Conservation (phyloP, 257 asterid genomes). For the Solanum lignicaule region DNA sequence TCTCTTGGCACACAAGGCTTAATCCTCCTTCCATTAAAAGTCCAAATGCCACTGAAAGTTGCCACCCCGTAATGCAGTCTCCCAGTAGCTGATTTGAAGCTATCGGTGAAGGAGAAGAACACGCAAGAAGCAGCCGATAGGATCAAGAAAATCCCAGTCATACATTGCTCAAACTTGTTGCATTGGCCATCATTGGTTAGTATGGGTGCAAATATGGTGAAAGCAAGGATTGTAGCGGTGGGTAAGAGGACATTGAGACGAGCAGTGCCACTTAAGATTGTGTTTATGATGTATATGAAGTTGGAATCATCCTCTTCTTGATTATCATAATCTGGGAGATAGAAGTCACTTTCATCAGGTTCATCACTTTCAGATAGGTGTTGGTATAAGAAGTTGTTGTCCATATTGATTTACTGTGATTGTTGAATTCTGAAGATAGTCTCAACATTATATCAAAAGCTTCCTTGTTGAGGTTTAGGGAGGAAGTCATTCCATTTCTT, state of each 20-base stretch:
- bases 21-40: conserved; percentile 37
- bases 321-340: conserved; percentile 8
- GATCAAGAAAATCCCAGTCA: conserved; percentile 27
- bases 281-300: conserved; percentile 34
- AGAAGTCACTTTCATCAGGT: conserved; percentile 7
- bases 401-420: neutral
- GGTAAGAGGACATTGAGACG: conserved; percentile 51
- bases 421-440: neutral
- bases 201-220: conserved; percentile 43
- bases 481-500: conserved; percentile 23
- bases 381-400: neutral
- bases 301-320: conserved; percentile 20
- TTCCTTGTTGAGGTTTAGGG: conserved; percentile 25
- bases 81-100: conserved; percentile 35
- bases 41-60: conserved; percentile 36
- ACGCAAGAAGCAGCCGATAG: conserved; percentile 31
- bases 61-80: conserved; percentile 53
- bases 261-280: conserved; percentile 44
- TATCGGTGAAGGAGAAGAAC: conserved; percentile 48
- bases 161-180: conserved; percentile 28
- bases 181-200: conserved; percentile 46
- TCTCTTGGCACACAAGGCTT: conserved; percentile 22
- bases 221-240: conserved; percentile 48
- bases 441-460: neutral
- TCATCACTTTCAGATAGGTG: conserved; percentile 15